Evolutionary conservation across 768 basidiomycete genomes (phyloP).

Genomic region (Termitomyces sp.): DNA sequence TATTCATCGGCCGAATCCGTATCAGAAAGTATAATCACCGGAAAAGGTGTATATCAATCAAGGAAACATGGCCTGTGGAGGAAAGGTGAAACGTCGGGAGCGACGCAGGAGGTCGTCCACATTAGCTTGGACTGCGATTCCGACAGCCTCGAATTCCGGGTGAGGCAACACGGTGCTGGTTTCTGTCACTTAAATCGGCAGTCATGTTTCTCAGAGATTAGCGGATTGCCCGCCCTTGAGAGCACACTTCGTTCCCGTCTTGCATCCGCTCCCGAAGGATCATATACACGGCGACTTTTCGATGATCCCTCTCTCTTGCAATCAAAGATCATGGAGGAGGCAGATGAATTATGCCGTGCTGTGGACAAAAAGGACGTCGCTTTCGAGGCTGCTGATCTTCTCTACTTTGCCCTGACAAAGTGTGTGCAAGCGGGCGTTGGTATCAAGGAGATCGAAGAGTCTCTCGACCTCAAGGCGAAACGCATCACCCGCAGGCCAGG

Average conservation of each 20-base stretch:
- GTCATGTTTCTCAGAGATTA: constrained; percentile 84
- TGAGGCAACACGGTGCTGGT: constrained; percentile 84
- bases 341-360: constrained; percentile 91
- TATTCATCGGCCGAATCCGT: constrained; percentile 91
- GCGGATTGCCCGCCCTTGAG: constrained; percentile 82
- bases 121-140: constrained; percentile 90
- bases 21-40: constrained; percentile 80
- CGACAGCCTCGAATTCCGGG: constrained; percentile 88
- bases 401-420: constrained; percentile 88
- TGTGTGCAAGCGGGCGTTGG: constrained; percentile 82
- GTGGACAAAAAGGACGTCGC: constrained; percentile 77
- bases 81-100: constrained; percentile 95
- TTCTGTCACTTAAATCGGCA: constrained; percentile 90
- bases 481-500: constrained; percentile 86
- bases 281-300: constrained; percentile 89
- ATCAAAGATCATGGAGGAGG: constrained; percentile 98
- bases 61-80: constrained; percentile 95
- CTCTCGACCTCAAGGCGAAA: constrained; percentile 80
- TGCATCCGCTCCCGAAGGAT: constrained; percentile 78
- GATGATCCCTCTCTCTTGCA: constrained; percentile 74
- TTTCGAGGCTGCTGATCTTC: constrained; percentile 92
- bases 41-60: constrained; percentile 94
- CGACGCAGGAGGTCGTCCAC: constrained; percentile 81
- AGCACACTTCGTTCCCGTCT: constrained; percentile 70
- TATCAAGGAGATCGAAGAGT: constrained; percentile 78